Percentiles rank a stretch among this genome's conserved stretches.
Conservation (phyloP, 2,329 filamentous ascomycete genomes). For the Hortaea sp. region DNA sequence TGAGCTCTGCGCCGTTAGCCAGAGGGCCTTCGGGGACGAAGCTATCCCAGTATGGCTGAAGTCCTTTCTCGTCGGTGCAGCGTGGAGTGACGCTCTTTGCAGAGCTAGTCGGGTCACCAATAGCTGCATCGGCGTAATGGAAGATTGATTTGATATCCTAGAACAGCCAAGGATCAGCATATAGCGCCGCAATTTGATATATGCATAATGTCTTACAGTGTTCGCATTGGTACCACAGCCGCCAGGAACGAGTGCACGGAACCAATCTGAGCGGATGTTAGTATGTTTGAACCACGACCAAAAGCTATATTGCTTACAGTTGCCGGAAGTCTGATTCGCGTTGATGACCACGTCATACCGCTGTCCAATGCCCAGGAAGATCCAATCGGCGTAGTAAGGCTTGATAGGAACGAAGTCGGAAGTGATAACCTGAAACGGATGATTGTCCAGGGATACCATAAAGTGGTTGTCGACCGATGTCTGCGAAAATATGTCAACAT, state of each 20-base stretch:
- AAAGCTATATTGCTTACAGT: not conserved
- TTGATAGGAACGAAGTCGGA: constrained; percentile 1
- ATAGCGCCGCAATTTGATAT: no score
- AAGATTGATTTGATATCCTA: constrained; percentile 26
- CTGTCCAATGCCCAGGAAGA: constrained; percentile 2
- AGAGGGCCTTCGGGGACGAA: constrained; percentile 23
- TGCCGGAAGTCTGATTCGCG: not conserved
- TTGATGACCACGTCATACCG: constrained; percentile 1
- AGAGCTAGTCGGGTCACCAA: constrained; percentile 20
- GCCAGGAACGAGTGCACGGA: not conserved
- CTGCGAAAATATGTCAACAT: not conserved
- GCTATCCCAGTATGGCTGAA: constrained; percentile 31
- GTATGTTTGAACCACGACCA: not conserved
- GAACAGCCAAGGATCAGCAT: no score
- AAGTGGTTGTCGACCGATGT: not conserved
- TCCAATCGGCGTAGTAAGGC: not conserved
- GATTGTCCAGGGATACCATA: constrained; percentile 1
- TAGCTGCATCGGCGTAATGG: constrained; percentile 28
- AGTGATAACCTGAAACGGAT: not conserved
- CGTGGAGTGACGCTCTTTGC: constrained; percentile 25
- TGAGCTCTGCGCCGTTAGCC: constrained; percentile 14
- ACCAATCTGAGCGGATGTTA: not conserved
- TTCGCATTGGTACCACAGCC: not conserved
- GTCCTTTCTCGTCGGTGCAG: constrained; percentile 31
- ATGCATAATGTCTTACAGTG: not conserved